phyloP scores from a whole-genome alignment of 2,329 filamentous ascomycete genomes.

The Penicillium hesseltinei region DNA sequence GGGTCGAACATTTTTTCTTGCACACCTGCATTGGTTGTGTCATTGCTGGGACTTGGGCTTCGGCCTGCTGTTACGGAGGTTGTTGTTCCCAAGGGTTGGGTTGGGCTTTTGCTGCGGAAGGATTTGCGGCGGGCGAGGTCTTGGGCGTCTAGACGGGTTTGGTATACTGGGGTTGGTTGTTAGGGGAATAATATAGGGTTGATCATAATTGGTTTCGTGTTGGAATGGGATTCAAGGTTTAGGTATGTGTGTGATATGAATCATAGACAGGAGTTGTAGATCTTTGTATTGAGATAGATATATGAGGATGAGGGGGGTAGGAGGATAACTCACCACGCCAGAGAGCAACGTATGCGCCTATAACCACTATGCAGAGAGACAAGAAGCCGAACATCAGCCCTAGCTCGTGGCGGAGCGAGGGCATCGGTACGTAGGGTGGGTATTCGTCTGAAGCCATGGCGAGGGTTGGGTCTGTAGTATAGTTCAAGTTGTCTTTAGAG shows the following conservation, averaged over 20 bases:
- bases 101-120: slow-evolving; percentile 17
- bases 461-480: background rate
- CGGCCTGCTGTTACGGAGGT: background rate
- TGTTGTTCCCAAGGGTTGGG: slow-evolving; percentile 5
- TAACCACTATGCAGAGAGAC: slow-evolving; percentile 31
- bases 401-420: slow-evolving; percentile 37
- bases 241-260: background rate
- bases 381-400: slow-evolving; percentile 43
- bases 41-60: background rate
- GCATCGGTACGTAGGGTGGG: slow-evolving; percentile 31
- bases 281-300: background rate
- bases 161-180: slow-evolving; percentile 18
- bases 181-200: background rate
- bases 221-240: background rate
- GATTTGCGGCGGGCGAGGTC: slow-evolving; percentile 35
- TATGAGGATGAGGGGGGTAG: background rate
- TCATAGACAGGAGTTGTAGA: no score
- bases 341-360: slow-evolving; percentile 34
- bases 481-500: background rate
- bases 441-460: slow-evolving; percentile 5
- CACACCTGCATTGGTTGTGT: slow-evolving; percentile 1
- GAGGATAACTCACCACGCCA: slow-evolving; percentile 32
- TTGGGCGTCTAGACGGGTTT: slow-evolving; percentile 27
- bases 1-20: slow-evolving; percentile 31
- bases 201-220: background rate